Evolutionary conservation across 768 basidiomycete genomes (phyloP).

Genomic region (Tremella fuciformis): DNA sequence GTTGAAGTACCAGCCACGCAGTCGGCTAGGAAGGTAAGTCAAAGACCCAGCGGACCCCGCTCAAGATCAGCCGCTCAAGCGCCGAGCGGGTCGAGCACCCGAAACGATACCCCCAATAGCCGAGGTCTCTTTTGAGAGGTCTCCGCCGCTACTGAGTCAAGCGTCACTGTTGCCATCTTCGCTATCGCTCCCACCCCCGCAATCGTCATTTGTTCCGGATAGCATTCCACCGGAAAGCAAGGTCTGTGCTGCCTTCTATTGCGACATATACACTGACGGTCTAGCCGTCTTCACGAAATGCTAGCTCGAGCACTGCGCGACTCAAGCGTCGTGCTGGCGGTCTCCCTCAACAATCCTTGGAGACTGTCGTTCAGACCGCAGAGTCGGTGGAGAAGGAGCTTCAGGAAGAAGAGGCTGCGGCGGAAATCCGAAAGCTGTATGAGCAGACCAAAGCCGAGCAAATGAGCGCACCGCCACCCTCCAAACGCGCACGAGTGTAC

Average conservation of each 20-base stretch:
- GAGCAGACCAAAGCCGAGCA: constrained; percentile 36
- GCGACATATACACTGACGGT: no score
- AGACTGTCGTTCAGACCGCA: background rate
- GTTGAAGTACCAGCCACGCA: no score
- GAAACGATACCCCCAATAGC: constrained; percentile 1
- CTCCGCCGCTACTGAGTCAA: background rate
- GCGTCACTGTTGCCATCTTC: no score
- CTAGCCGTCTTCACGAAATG: background rate
- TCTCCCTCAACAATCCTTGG: constrained; percentile 3
- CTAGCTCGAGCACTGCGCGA: constrained; percentile 10
- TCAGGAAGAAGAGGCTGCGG: constrained; percentile 26
- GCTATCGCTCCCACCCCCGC: no score
- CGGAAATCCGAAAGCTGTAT: constrained; percentile 34
- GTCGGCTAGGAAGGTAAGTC: background rate
- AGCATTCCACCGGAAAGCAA: no score
- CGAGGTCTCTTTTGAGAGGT: constrained; percentile 1
- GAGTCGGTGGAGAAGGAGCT: constrained; percentile 5
- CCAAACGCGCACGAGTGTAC: constrained; percentile 9
- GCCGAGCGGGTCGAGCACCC: constrained; percentile 18
- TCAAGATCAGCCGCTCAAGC: constrained; percentile 23
- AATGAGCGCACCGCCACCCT: constrained; percentile 1
- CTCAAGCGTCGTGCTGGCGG: constrained; percentile 31
- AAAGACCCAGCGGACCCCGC: background rate
- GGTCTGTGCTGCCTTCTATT: no score
- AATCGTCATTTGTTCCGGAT: no score